These are phyloP conservation scores for Moniliella sp. DNA, from an alignment of 1,284 basidiomycete species.

Conservation along the genomic window DNA sequence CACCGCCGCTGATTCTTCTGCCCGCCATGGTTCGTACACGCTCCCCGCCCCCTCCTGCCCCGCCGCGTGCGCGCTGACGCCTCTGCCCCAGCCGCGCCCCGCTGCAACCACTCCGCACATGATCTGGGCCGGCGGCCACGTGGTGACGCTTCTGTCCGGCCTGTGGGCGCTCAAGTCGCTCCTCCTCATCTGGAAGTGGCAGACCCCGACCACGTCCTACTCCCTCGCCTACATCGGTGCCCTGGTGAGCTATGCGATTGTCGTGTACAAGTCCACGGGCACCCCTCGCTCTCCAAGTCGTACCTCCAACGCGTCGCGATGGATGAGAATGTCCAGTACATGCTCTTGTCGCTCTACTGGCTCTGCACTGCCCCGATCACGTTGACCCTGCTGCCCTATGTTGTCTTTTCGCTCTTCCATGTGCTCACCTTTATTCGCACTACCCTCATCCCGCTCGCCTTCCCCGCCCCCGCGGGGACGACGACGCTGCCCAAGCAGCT, in stretches of 20 bases:
- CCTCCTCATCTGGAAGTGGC: conserved; percentile 9
- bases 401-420: conserved; percentile 34
- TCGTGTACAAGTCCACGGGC: conserved; percentile 33
- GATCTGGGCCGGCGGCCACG: conserved; percentile 32
- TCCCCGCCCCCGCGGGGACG: conserved; percentile 11
- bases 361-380: conserved; percentile 32
- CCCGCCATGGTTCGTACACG: no score
- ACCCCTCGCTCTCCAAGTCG: conserved; percentile 24
- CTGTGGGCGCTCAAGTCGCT: conserved; percentile 21
- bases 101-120: conserved; percentile 29
- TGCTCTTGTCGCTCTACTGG: conserved; percentile 33
- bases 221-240: conserved; percentile 26
- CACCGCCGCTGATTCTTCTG: no score
- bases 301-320: conserved; percentile 32
- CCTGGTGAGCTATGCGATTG: conserved; percentile 32
- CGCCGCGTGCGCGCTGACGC: no score
- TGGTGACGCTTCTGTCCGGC: conserved; percentile 28
- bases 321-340: conserved; percentile 35
- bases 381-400: conserved; percentile 31
- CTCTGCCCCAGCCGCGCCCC: conserved; percentile 16
- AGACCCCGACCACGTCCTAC: conserved; percentile 16
- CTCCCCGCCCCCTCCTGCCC: no score
- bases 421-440: conserved; percentile 27
- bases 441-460: conserved; percentile 17
- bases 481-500: conserved; percentile 14